Evolutionary conservation across 352 stramenopile genomes (phyloP).

Genomic region (Pythium apleroticum): DNA sequence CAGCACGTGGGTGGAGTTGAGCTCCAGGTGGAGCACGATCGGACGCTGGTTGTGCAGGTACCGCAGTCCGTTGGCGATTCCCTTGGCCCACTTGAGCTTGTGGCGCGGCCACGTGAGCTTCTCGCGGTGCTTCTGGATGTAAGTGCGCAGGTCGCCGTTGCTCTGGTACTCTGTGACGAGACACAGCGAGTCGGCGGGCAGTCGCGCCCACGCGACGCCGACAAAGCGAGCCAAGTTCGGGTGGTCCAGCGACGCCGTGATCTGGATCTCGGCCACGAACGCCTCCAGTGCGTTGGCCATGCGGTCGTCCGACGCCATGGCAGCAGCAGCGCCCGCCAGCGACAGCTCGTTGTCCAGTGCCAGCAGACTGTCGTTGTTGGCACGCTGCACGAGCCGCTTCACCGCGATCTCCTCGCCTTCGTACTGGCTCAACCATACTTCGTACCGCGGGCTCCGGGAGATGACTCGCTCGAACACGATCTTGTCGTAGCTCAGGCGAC

Average conservation of each 20-base stretch:
- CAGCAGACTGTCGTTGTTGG: conserved; percentile 20
- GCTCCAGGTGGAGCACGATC: conserved; percentile 29
- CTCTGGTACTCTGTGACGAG: conserved; percentile 33
- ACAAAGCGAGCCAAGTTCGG: conserved; percentile 51
- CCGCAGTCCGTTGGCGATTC: conserved; percentile 16
- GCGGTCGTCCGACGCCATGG: conserved; percentile 17
- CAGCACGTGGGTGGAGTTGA: conserved; percentile 29
- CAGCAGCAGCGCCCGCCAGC: conserved; percentile 4
- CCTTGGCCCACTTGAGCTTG: conserved; percentile 29
- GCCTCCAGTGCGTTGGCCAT: conserved; percentile 22
- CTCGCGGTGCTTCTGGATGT: conserved; percentile 19
- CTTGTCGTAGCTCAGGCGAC: conserved; percentile 32
- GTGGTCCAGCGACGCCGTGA: conserved; percentile 43
- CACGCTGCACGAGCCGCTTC: conserved; percentile 39
- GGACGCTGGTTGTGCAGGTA: conserved; percentile 28
- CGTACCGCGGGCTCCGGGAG: conserved; percentile 27
- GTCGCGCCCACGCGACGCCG: conserved; percentile 47
- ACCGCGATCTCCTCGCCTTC: conserved; percentile 39
- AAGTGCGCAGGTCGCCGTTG: conserved; percentile 25
- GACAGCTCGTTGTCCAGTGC: conserved; percentile 26
- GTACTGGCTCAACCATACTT: conserved; percentile 54
- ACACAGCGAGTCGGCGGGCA: conserved; percentile 28
- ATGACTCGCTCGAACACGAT: conserved; percentile 31
- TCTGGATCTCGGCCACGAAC: conserved; percentile 42
- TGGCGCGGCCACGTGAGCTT: conserved; percentile 24